A percentile compares a stretch with the other conserved stretches of the same genome.
Evolutionary conservation across 768 basidiomycete genomes (phyloP).

Genomic region (Termitomyces sp.): DNA sequence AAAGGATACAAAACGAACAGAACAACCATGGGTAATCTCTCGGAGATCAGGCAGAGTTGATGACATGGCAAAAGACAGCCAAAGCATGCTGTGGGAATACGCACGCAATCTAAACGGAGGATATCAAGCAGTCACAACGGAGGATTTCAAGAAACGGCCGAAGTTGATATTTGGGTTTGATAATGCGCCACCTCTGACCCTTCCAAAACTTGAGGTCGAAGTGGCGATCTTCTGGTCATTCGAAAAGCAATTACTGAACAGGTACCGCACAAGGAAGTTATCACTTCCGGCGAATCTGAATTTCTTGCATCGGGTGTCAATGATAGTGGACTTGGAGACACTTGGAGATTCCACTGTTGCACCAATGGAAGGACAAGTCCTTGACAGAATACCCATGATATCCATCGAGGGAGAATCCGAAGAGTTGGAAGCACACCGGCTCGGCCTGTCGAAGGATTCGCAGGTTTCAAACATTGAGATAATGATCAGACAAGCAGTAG

Average conservation of each 20-base stretch:
- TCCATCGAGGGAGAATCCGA: background rate
- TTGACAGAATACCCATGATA: background rate
- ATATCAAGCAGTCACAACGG: background rate
- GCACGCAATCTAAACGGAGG: background rate
- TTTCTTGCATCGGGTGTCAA: background rate
- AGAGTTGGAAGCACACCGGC: background rate
- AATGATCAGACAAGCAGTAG: background rate
- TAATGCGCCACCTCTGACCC: background rate
- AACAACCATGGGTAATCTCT: slow-evolving; percentile 1
- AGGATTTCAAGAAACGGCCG: background rate
- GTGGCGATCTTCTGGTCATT: background rate
- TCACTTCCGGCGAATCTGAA: background rate
- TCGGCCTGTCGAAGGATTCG: background rate
- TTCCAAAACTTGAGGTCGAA: background rate
- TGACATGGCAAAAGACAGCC: background rate
- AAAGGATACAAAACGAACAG: background rate
- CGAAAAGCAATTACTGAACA: background rate
- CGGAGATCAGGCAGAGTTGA: background rate
- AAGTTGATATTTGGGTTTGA: background rate
- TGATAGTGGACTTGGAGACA: background rate
- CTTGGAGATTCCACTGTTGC: background rate
- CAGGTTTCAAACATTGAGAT: background rate
- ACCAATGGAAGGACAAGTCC: background rate
- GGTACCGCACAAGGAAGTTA: background rate
- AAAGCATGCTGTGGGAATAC: background rate